Conservation (phyloP, 2,329 filamentous ascomycete genomes). For the Chlorencoelia australis region DNA sequence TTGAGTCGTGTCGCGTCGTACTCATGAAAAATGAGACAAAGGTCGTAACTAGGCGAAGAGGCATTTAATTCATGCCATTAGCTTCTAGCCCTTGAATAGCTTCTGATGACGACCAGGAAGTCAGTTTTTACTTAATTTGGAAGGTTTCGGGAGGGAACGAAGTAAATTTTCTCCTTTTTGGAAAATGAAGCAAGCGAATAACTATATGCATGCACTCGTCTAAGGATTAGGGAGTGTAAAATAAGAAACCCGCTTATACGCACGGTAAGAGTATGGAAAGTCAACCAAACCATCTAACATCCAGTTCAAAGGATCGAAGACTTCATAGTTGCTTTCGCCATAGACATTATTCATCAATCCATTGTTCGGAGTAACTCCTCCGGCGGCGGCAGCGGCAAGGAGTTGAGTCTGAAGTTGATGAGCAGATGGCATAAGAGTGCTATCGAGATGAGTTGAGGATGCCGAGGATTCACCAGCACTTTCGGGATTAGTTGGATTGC, state of each 20-base stretch:
- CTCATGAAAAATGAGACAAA: too few relatives aligned
- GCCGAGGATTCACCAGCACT: constrained; percentile 64
- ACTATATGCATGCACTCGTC: too few relatives aligned
- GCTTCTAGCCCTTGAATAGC: constrained; percentile 39
- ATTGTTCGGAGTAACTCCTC: constrained; percentile 17
- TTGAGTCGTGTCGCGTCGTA: too few relatives aligned
- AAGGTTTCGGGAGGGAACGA: too few relatives aligned
- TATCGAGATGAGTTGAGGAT: constrained; percentile 55
- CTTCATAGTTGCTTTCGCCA: constrained; percentile 65
- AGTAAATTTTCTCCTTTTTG: too few relatives aligned
- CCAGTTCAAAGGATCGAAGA: constrained; percentile 90
- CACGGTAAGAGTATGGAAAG: constrained; percentile 60
- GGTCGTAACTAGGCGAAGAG: too few relatives aligned
- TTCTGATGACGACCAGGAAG: too few relatives aligned
- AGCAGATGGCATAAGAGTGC: constrained; percentile 39
- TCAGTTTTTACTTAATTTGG: too few relatives aligned
- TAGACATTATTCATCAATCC: constrained; percentile 37
- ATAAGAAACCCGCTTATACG: too few relatives aligned
- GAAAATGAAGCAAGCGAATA: too few relatives aligned
- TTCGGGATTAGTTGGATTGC: constrained; percentile 79
- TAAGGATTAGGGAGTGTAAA: too few relatives aligned
- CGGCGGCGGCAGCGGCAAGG: constrained; percentile 13
- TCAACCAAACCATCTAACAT: constrained; percentile 80
- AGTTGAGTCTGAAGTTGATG: constrained; percentile 22
- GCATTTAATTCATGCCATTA: constrained; percentile 19